Base-by-base conservation (phyloP, 2,329 filamentous ascomycete species). In the Myriosclerotinia duriaeana region DNA sequence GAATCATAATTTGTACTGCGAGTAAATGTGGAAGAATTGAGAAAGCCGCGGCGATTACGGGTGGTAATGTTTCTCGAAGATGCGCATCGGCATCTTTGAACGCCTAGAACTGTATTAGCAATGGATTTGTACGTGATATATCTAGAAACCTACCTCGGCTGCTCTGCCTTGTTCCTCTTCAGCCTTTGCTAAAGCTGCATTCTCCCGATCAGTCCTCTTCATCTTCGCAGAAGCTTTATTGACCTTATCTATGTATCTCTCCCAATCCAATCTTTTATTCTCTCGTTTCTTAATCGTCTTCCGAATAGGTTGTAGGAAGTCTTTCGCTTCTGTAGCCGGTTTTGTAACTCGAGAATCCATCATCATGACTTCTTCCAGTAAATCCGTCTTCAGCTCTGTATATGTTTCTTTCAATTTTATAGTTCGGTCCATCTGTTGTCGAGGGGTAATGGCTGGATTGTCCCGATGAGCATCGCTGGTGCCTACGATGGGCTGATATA, bases 261-360 rank as follows among this genome's bases (percentile, higher is more conserved):
- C 92, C 74, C 88, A 95, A 76, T 96, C 92, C 67, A 93, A 77
- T 64, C 92, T 89, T 78, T 88, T 91, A 73, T 93, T 90, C 75
- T 95, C 91, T 56, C 92, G 83, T 77, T 92, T 93, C 79, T 94
- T 95, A 74, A 96, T 91, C 1, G 88, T 89, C 79, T 93, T 95
- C 74, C 90, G 88, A 76, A 95, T 82, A 2, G 89, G 87, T 70
- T 88, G 85, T 68, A 94, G 82, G 64, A 80, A 85, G 63, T 89
- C 86, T 73, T 87, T 89, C 9, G 89, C 89, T 63, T 89, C 84
- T 66, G 85, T 85, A 5, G 89, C 89, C 0, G 91, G 90, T 67
- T 82, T 82, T 64, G 93, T 85, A 69, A 95, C 84, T 71, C 86
- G 85, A 12, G 81, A 79, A 70, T 94, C 90, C 70, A 96, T 90